These are phyloP conservation scores for Leccinum obscurum DNA, from an alignment of 768 basidiomycete genomes.

Conservation along the genomic window DNA sequence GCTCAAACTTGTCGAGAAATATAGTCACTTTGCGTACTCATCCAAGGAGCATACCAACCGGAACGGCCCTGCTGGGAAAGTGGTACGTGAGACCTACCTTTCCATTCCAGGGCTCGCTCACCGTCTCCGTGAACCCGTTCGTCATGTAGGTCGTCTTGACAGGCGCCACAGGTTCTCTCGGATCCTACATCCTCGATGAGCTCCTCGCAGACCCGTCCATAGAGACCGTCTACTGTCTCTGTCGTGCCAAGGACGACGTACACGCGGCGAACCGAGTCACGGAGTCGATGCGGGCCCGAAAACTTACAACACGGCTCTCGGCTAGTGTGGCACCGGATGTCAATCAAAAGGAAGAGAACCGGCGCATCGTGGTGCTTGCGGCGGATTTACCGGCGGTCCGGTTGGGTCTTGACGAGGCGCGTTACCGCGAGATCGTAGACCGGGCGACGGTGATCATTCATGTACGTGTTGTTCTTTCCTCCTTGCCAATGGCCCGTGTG, in stretches of 20 bases:
- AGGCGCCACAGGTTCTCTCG: conserved; percentile 54
- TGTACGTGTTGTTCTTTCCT: conserved; percentile 23
- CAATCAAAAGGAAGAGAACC: not conserved
- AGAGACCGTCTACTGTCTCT: conserved; percentile 46
- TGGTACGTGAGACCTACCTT: conserved; percentile 12
- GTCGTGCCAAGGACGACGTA: conserved; percentile 46
- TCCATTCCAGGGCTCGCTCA: not conserved
- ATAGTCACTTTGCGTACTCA: conserved; percentile 15
- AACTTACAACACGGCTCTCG: not conserved
- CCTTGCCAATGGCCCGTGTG: not conserved
- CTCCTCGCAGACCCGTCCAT: conserved; percentile 21
- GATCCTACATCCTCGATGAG: conserved; percentile 47
- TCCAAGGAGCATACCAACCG: not conserved
- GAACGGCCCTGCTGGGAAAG: conserved; percentile 18
- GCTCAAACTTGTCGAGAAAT: conserved; percentile 41
- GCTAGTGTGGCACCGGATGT: not conserved
- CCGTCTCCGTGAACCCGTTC: too few species aligned
- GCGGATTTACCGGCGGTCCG: conserved; percentile 40
- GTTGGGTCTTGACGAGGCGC: conserved; percentile 41
- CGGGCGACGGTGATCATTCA: conserved; percentile 48
- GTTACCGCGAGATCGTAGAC: conserved; percentile 37
- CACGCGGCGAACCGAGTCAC: conserved; percentile 32
- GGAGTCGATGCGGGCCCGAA: not conserved
- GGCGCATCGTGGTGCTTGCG: conserved; percentile 42
- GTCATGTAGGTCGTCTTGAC: conserved; percentile 40